Evolutionary conservation across 257 asterid genomes (phyloP).

Genomic region (Solanum virginianum): DNA sequence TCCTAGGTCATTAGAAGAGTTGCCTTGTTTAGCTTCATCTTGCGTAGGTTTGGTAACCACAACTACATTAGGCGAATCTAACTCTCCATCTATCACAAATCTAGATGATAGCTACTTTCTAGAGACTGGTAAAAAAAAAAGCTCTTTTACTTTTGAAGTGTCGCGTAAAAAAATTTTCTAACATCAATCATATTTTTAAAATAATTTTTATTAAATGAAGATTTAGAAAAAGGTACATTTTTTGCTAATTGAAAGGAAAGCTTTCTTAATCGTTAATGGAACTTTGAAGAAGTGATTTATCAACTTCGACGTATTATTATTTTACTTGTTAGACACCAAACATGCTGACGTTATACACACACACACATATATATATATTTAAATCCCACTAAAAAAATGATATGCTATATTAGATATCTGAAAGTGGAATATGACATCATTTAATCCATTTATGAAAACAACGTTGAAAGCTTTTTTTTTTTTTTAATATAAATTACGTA

Average conservation of each 20-base stretch:
- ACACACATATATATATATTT: neutral
- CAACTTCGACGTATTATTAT: neutral
- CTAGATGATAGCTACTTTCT: too few relatives aligned
- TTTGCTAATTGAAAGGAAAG: neutral
- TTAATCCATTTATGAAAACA: neutral
- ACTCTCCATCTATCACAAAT: too few relatives aligned
- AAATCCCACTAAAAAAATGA: constrained; percentile 6
- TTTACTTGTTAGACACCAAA: neutral
- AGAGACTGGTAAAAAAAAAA: too few relatives aligned
- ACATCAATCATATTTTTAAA: too few relatives aligned
- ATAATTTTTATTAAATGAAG: neutral
- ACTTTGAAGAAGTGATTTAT: neutral
- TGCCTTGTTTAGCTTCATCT: too few relatives aligned
- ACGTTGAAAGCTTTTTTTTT: neutral
- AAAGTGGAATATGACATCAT: neutral
- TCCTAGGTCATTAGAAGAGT: too few relatives aligned
- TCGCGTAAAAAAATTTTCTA: too few relatives aligned
- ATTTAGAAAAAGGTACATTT: neutral
- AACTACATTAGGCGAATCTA: too few relatives aligned
- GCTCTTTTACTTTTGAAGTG: too few relatives aligned
- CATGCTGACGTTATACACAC: neutral
- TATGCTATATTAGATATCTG: neutral
- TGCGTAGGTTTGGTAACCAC: too few relatives aligned
- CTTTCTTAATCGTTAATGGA: neutral
- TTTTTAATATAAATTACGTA: neutral